Percentiles rank a stretch among this genome's conserved stretches.
These are phyloP conservation scores for Acacia pycnantha DNA, from an alignment of 331 rosid genomes.

Conservation along the genomic window DNA sequence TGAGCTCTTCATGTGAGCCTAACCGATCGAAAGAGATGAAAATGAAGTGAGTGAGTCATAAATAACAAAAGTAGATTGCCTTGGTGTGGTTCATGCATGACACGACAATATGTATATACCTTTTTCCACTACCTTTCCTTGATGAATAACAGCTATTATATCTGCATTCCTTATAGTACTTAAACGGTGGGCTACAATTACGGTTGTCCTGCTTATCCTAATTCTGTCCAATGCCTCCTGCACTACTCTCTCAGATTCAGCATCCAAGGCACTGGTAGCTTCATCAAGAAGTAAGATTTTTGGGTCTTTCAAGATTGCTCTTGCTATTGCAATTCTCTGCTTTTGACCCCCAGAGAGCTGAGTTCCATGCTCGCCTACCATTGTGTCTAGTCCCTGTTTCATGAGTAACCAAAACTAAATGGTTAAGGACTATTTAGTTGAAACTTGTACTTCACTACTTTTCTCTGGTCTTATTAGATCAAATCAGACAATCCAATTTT, in stretches of 20 bases:
- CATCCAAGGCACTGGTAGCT: conserved; percentile 90
- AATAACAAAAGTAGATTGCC: conserved; percentile 9
- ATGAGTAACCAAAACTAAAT: not conserved
- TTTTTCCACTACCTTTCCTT: conserved; percentile 67
- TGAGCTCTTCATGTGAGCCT: conserved; percentile 73
- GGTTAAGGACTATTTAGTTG: not conserved
- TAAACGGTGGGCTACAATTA: conserved; percentile 82
- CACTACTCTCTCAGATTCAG: conserved; percentile 75
- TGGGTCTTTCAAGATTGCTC: conserved; percentile 78
- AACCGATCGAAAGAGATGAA: conserved; percentile 22
- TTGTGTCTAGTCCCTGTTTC: conserved; percentile 68
- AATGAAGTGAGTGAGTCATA: not conserved
- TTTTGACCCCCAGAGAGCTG: conserved; percentile 94
- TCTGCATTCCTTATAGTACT: conserved; percentile 76
- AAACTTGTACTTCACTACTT: not conserved
- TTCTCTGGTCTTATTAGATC: not conserved
- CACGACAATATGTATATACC: conserved; percentile 32
- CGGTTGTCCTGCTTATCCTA: conserved; percentile 65
- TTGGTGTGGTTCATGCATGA: not conserved
- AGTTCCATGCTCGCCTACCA: conserved; percentile 86
- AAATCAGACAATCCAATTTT: not conserved
- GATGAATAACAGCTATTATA: conserved; percentile 60
- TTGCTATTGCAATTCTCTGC: conserved; percentile 81
- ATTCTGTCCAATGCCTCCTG: conserved; percentile 77
- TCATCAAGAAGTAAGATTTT: conserved; percentile 78